phyloP scores from a whole-genome alignment of 108 stramenopile genomes.

The Bacterosira constricta region DNA sequence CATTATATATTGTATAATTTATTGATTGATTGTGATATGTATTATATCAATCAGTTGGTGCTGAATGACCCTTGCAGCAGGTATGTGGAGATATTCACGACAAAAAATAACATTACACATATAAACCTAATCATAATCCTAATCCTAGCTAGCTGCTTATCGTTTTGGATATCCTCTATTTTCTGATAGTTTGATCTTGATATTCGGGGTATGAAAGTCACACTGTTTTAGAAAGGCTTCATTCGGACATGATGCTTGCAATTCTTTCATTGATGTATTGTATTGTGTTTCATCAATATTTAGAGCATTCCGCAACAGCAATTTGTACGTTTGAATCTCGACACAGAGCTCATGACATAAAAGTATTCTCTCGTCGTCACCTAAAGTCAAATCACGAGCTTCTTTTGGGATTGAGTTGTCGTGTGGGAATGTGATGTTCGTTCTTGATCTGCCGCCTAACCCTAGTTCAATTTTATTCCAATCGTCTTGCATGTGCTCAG shows the following conservation, averaged over 20 bases:
- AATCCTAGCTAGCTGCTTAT: too few relatives aligned
- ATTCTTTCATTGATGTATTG: constrained; percentile 10
- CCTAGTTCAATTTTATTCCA: constrained; percentile 11
- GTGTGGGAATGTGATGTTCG: constrained; percentile 2
- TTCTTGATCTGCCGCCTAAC: constrained; percentile 12
- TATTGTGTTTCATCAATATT: constrained; percentile 11
- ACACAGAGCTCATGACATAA: constrained; percentile 19
- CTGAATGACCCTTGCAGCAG: too few relatives aligned
- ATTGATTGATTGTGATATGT: too few relatives aligned
- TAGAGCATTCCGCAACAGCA: constrained; percentile 6
- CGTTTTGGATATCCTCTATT: constrained; percentile 2
- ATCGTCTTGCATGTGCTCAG: constrained; percentile 26
- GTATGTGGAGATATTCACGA: too few relatives aligned
- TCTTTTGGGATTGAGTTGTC: background rate
- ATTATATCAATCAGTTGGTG: too few relatives aligned
- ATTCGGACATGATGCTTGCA: constrained; percentile 8
- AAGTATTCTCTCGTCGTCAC: constrained; percentile 10
- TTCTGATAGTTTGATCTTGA: constrained; percentile 7
- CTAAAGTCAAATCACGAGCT: background rate
- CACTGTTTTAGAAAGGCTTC: constrained; percentile 4
- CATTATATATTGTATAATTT: too few relatives aligned
- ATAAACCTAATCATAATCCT: too few relatives aligned
- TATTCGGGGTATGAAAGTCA: background rate
- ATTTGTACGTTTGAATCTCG: constrained; percentile 13
- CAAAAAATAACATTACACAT: too few relatives aligned